Percentiles rank a stretch among this genome's conserved stretches.
Conservation (phyloP, 1,139 yeast species). For the Nakaseomyces kungkrabaensis region DNA sequence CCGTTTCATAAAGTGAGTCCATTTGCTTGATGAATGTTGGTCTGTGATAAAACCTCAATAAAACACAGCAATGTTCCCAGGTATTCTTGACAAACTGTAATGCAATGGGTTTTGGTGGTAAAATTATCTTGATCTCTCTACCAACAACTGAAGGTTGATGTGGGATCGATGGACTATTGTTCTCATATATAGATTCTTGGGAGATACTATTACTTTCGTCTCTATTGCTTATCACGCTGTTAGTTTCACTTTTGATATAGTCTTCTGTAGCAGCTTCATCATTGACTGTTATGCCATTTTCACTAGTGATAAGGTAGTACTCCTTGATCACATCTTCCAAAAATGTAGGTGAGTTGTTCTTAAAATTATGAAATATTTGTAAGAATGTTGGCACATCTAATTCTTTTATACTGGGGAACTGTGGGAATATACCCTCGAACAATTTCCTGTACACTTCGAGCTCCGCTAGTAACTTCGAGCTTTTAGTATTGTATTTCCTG, state of each 20-base stretch:
- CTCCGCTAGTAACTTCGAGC: constrained; percentile 12
- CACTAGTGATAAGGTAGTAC: constrained; percentile 15
- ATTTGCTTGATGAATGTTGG: constrained; percentile 63
- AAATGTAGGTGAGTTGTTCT: constrained; percentile 9
- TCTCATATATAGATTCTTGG: constrained; percentile 11
- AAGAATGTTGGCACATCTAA: constrained; percentile 23
- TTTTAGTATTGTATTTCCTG: constrained; percentile 8
- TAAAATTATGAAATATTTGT: constrained; percentile 20
- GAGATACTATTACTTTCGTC: background rate
- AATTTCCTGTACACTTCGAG: constrained; percentile 18
- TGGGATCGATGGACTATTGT: constrained; percentile 28
- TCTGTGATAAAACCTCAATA: constrained; percentile 78
- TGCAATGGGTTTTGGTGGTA: constrained; percentile 74
- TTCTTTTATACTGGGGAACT: constrained; percentile 20
- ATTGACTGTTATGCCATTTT: constrained; percentile 6
- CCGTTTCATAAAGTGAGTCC: constrained; percentile 53
- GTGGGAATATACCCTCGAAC: constrained; percentile 21
- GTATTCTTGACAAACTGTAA: constrained; percentile 64
- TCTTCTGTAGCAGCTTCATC: constrained; percentile 4
- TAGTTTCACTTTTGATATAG: constrained; percentile 2
- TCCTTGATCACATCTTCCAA: constrained; percentile 21
- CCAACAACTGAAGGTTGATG: constrained; percentile 32
- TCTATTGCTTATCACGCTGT: constrained; percentile 5
- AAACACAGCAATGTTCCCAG: constrained; percentile 83
- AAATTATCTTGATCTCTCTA: constrained; percentile 49